Evolutionary conservation across 1,139 yeast species (phyloP), one percentile per base, ranked within the genome.

Genomic region (Lodderomyces parapsilosis): DNA sequence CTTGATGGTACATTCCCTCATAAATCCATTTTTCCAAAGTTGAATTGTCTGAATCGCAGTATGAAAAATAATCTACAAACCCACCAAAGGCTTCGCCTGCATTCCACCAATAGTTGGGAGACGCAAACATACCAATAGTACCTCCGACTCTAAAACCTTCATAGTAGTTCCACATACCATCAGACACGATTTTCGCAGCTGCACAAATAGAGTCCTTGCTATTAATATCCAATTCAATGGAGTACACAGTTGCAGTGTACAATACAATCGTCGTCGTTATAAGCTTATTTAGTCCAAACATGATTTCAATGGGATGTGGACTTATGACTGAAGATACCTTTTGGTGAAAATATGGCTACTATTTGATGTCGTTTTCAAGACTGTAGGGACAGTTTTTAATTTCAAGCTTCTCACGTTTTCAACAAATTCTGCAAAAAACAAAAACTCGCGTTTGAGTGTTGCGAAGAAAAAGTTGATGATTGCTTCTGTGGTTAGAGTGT

Each of bases 101-200:
- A 54, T 80, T 77, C 87, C 87, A 81, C 87, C 87, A 81, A 63
- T 80, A 81, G 63, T 81, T 80, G 1, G 86, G 86, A 8, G 70
- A 47, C 6, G 69, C 61, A 50, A 81, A 79, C 79, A 76, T 73
- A 4, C 87, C 87, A 2, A 79, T 76, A 6, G 76, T 66, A 38
- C 86, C 86, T 37, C 86, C 86, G 43, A 66, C 60, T 33, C 61
- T 55, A 10, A 55, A 52, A 24, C 86, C 86, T 46, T 66, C 74
- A 54, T 81, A 81, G 57, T 81, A 81, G 58, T 81, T 81, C 62
- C 80, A 58, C 52, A 76, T 69, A 53, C 87, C 87, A 5, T 63
- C 58, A 7, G 66, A 72, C 2, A 80, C 64, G 6, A 57, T 44
- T 5, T 70, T 57, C 1, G 82, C 81, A 1, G 83, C 86, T 1